Conservation (phyloP, 495 filamentous ascomycete species). For the Bombardia bombarda region DNA sequence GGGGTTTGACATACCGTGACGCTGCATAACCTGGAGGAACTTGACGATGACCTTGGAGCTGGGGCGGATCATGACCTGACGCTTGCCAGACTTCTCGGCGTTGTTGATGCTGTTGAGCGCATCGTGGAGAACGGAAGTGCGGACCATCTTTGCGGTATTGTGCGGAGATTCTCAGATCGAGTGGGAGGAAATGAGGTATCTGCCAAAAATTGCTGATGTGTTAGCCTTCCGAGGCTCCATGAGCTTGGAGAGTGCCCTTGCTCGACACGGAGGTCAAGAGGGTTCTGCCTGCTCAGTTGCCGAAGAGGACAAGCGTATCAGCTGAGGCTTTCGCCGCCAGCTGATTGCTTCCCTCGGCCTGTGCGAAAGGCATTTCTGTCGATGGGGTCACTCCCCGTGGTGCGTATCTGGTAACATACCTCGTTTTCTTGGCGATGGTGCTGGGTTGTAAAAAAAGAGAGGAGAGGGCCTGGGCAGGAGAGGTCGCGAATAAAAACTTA, state of each 20-base stretch:
- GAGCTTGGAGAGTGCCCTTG: constrained; percentile 93
- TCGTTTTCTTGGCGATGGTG: constrained; percentile 17
- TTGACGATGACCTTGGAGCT: constrained; percentile 99
- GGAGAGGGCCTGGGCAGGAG: background rate
- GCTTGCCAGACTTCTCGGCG: constrained; percentile 98
- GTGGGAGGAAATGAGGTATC: constrained; percentile 64
- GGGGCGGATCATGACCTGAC: constrained; percentile 93
- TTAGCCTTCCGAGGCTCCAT: constrained; percentile 75
- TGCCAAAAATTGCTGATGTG: constrained; percentile 33
- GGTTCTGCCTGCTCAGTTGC: constrained; percentile 88
- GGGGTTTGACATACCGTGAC: constrained; percentile 69
- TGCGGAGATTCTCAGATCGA: constrained; percentile 72
- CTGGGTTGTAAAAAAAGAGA: constrained; percentile 5
- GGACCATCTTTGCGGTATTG: constrained; percentile 80
- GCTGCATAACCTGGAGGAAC: constrained; percentile 97
- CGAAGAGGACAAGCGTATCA: constrained; percentile 70
- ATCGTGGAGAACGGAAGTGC: constrained; percentile 97
- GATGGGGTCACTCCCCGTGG: constrained; percentile 23
- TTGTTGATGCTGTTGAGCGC: constrained; percentile 99
- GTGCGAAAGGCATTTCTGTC: constrained; percentile 34
- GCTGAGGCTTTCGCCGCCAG: constrained; percentile 9
- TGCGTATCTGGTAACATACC: constrained; percentile 29
- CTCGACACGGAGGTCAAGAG: constrained; percentile 48
- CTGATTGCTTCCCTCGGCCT: constrained; percentile 46
- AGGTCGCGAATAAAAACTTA: background rate